phyloP scores from a whole-genome alignment of 2,329 filamentous ascomycete genomes.

The Penicillium sp. region DNA sequence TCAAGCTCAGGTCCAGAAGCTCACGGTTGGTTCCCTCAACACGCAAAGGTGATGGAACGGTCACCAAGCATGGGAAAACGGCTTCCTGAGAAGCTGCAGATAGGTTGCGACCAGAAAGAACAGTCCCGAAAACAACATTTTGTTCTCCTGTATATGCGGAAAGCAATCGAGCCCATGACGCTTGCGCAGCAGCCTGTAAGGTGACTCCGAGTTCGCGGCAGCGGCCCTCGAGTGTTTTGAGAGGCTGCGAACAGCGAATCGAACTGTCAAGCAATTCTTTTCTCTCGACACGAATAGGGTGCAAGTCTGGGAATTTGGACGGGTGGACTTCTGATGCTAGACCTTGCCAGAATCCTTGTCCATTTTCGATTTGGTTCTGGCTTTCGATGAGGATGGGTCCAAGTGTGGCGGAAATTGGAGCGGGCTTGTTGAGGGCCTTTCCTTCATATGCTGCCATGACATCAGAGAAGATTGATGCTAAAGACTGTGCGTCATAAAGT shows the following conservation, averaged over 20 bases:
- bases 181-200: constrained; percentile 69
- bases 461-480: constrained; percentile 61
- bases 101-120: constrained; percentile 67
- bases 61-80: constrained; percentile 76
- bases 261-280: constrained; percentile 34
- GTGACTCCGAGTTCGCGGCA: constrained; percentile 62
- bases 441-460: constrained; percentile 46
- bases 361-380: constrained; percentile 25
- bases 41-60: constrained; percentile 65
- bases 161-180: constrained; percentile 71
- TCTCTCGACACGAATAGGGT: constrained; percentile 51
- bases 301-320: constrained; percentile 72
- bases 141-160: constrained; percentile 71
- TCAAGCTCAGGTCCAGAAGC: constrained; percentile 61
- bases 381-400: constrained; percentile 43
- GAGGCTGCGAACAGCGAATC: constrained; percentile 38
- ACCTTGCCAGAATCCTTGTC: constrained; percentile 59
- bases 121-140: constrained; percentile 71
- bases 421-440: constrained; percentile 16
- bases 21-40: constrained; percentile 53
- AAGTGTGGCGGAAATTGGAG: constrained; percentile 44
- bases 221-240: constrained; percentile 50
- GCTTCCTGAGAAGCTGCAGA: constrained; percentile 55
- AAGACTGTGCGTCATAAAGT: constrained; percentile 75
- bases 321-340: constrained; percentile 53